These are phyloP conservation scores for Misopates orontium DNA, from an alignment of 257 asterid species.

Conservation along the genomic window DNA sequence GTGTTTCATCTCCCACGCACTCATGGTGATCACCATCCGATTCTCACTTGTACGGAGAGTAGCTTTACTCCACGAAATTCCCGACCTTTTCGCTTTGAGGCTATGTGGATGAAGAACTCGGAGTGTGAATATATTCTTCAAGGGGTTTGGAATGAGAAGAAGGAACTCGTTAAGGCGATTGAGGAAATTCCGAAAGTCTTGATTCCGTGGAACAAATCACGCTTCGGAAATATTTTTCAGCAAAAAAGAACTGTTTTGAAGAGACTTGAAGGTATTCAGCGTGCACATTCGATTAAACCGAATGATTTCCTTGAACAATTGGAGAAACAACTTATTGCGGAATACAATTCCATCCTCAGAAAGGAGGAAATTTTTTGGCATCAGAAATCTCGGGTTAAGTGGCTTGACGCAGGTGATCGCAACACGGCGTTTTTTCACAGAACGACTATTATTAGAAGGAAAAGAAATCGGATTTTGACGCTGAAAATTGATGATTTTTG, in stretches of 20 bases:
- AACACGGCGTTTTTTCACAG: not conserved
- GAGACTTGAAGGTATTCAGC: not conserved
- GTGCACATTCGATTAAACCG: not conserved
- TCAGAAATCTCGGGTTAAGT: not conserved
- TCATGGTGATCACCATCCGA: too few species aligned
- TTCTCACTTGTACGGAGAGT: too few species aligned
- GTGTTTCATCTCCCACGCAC: not conserved
- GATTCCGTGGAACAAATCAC: not conserved
- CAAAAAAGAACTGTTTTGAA: too few species aligned
- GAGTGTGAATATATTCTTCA: too few species aligned
- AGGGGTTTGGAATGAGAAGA: not conserved
- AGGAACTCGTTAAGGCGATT: not conserved
- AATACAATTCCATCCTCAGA: not conserved
- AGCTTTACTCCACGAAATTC: too few species aligned
- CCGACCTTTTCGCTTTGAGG: too few species aligned
- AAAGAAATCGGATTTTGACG: not conserved
- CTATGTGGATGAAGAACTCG: too few species aligned
- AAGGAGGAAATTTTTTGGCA: not conserved
- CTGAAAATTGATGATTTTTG: not conserved
- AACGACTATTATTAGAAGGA: not conserved
- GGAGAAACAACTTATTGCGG: not conserved
- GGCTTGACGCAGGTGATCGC: not conserved
- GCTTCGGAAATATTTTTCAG: not conserved
- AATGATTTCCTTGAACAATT: not conserved
- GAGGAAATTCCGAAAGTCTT: not conserved